Conservation (phyloP, 164 flowering plant genomes). For the Annona squamosa region DNA sequence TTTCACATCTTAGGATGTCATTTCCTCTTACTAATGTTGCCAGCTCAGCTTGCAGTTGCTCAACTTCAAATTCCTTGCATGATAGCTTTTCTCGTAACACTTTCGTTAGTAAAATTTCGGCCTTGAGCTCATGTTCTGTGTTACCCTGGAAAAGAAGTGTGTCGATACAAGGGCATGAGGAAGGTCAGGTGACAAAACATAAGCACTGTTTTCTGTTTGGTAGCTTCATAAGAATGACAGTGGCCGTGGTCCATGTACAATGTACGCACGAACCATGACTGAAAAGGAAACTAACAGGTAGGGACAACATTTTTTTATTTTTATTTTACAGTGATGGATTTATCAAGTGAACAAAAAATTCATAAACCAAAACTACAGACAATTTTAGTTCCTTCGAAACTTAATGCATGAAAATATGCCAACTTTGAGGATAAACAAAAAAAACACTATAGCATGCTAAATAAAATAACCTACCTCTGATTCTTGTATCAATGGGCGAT, state of each 20-base stretch:
- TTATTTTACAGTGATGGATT: too few relatives aligned
- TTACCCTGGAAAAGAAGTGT: conserved; percentile 28
- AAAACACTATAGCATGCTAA: background rate
- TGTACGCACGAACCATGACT: too few relatives aligned
- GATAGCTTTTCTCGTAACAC: conserved; percentile 67
- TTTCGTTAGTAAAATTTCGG: conserved; percentile 71
- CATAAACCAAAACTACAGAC: too few relatives aligned
- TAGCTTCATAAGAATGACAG: background rate
- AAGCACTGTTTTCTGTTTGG: background rate
- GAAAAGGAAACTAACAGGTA: too few relatives aligned
- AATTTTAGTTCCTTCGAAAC: background rate
- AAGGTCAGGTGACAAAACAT: background rate
- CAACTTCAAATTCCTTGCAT: conserved; percentile 68
- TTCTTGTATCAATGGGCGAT: conserved; percentile 9
- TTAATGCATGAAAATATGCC: background rate
- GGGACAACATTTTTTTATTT: too few relatives aligned
- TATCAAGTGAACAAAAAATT: too few relatives aligned
- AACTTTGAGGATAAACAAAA: background rate
- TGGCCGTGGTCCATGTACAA: background rate
- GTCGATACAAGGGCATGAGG: background rate
- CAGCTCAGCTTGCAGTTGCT: conserved; percentile 81
- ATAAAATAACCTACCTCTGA: conserved; percentile 30
- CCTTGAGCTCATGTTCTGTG: conserved; percentile 49
- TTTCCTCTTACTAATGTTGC: conserved; percentile 74
- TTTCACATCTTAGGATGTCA: conserved; percentile 66